Evolutionary conservation across 768 basidiomycete genomes (phyloP).

Genomic region (Suillus decipiens): DNA sequence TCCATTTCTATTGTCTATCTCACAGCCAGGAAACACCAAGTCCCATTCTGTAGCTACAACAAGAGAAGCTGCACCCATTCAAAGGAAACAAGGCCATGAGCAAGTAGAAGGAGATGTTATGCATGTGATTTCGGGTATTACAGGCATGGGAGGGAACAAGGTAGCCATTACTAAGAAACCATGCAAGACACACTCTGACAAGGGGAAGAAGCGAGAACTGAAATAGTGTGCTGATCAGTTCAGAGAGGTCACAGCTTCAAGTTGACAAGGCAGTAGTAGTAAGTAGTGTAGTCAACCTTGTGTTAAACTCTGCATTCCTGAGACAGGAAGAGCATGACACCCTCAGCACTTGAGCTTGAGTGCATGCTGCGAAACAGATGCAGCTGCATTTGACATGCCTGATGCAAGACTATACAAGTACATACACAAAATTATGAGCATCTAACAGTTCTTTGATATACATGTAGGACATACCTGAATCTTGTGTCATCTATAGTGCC

Average conservation of each 20-base stretch:
- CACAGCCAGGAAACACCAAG: not conserved
- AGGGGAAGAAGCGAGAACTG: not conserved
- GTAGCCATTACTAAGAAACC: not conserved
- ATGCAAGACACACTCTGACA: not conserved
- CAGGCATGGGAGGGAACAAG: not conserved
- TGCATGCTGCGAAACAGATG: too few species aligned
- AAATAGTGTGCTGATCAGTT: not conserved
- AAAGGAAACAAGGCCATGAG: not conserved
- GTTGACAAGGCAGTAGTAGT: not conserved
- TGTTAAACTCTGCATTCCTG: too few species aligned
- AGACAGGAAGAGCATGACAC: too few species aligned
- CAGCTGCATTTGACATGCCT: too few species aligned
- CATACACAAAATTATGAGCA: too few species aligned
- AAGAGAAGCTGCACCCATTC: not conserved
- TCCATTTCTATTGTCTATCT: not conserved
- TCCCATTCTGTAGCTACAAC: too few species aligned
- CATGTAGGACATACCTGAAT: too few species aligned
- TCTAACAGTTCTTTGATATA: too few species aligned
- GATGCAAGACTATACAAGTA: too few species aligned
- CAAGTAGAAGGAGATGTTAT: not conserved
- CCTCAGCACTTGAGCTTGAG: too few species aligned
- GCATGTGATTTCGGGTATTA: not conserved
- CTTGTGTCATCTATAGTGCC: not conserved
- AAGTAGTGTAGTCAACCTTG: too few species aligned
- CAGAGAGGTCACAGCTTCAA: not conserved